Base-by-base conservation (phyloP, 257 asterid genomes). In the Misopates orontium region DNA sequence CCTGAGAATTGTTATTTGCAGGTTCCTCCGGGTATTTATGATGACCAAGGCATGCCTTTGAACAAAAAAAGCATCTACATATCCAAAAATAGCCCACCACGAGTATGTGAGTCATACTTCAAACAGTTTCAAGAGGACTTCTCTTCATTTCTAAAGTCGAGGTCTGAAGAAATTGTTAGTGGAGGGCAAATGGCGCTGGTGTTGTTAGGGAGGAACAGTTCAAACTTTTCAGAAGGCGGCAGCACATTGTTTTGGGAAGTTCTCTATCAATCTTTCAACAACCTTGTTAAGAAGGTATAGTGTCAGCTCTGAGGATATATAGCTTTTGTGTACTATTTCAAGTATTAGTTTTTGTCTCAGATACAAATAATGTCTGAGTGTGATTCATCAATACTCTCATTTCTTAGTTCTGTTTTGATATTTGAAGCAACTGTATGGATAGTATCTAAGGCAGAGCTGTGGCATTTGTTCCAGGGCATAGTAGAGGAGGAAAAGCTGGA, bases 131-230 rank as follows among this genome's bases (percentile, higher is more conserved):
- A 69, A 17, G 71, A 75, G 60, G 94, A 84, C 49, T 84, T 86
- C 32, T 67, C 80, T 7, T 2, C 70, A 61, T 86, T 86, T 73
- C 79, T 86, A 10, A 39, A 60, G 44, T 77, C 80, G 50, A 61
- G 94, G 36, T 75, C 94, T 0, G 47, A 39, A 42, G 94, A 86
- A 67, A 68, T 83, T 1, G 69, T 79, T 2, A 28, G 39, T 5
- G 84, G 86, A 41, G 94, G 90, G 36, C 69, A 71, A 21, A 78
- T 86, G 88, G 82, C 72, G 36, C 52, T 83, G 20, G 69, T 81
- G 21, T 56, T 83, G 44, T 17, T 78, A 47, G 94, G 83, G 24
- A 78, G 94, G 49, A 51, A 64, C 18, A 51, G 76, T 18, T 71
- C 78, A 14, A 42, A 57, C 63, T 73, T 77, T 14, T 61, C 47